Conservation (phyloP, 768 basidiomycete species). For the Tulasnella sp. region DNA sequence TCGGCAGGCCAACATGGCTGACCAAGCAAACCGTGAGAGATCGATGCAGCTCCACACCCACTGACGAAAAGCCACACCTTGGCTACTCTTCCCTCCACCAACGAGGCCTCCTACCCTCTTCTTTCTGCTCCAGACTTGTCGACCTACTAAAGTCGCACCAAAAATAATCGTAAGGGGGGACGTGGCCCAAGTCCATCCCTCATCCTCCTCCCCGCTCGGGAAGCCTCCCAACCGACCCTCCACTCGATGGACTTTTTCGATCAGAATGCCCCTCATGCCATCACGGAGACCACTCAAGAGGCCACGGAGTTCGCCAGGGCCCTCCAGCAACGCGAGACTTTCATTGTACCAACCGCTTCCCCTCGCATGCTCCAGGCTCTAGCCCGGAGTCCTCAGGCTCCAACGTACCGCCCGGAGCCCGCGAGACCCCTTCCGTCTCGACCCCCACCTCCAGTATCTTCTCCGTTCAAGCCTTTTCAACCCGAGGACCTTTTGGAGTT, state of each 20-base stretch:
- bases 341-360: constrained; percentile 17
- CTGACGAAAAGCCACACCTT: constrained; percentile 8
- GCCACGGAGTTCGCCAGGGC: constrained; percentile 14
- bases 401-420: not conserved
- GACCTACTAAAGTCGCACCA: not conserved
- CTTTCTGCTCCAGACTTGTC: not conserved
- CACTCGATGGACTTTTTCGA: constrained; percentile 25
- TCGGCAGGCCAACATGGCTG: not conserved
- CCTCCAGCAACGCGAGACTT: constrained; percentile 15
- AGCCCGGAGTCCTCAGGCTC: constrained; percentile 1
- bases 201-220: not conserved
- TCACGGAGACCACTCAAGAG: not conserved
- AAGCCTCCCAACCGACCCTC: not conserved
- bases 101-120: not conserved
- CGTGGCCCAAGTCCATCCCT: not conserved
- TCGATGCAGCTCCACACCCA: constrained; percentile 6
- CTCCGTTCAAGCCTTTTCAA: constrained; percentile 9
- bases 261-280: constrained; percentile 6
- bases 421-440: constrained; percentile 1
- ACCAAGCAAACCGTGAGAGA: constrained; percentile 4
- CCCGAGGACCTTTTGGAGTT: not conserved
- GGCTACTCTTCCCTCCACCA: not conserved
- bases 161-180: not conserved
- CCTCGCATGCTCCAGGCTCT: constrained; percentile 26
- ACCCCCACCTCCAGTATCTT: constrained; percentile 1